Conservation (phyloP, 306 rosid species). For the Vigna mungo region DNA sequence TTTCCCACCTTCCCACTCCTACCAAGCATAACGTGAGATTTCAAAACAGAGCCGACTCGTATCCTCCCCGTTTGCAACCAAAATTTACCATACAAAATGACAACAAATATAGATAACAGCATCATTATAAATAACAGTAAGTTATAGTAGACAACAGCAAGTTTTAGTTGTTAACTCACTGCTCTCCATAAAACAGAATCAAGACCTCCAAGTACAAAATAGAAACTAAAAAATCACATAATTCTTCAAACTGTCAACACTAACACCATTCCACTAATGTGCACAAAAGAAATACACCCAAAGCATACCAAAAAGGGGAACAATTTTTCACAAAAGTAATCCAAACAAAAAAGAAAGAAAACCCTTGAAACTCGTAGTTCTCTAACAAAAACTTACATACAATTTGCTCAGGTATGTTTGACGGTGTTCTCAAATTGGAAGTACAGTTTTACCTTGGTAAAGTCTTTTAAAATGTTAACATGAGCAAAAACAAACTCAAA, state of each 20-base stretch:
- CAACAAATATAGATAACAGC: not conserved
- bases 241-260: not conserved
- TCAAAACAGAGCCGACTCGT: not conserved
- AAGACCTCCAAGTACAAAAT: not conserved
- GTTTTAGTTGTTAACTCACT: not conserved
- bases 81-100: too few species aligned
- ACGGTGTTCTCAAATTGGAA: not conserved
- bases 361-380: not conserved
- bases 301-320: not conserved
- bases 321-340: not conserved
- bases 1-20: not conserved
- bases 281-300: not conserved
- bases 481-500: not conserved
- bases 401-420: not conserved
- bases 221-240: conserved; percentile 1
- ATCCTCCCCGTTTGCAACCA: not conserved
- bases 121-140: too few species aligned
- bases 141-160: too few species aligned
- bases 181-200: not conserved
- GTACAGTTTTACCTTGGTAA: not conserved
- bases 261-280: not conserved
- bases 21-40: conserved; percentile 3
- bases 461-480: too few species aligned
- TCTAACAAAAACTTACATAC: not conserved
- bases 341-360: not conserved